Evolutionary conservation across 371 early-diverging fungal genomes (phyloP).

Genomic region (Zopfochytrium polystomum): DNA sequence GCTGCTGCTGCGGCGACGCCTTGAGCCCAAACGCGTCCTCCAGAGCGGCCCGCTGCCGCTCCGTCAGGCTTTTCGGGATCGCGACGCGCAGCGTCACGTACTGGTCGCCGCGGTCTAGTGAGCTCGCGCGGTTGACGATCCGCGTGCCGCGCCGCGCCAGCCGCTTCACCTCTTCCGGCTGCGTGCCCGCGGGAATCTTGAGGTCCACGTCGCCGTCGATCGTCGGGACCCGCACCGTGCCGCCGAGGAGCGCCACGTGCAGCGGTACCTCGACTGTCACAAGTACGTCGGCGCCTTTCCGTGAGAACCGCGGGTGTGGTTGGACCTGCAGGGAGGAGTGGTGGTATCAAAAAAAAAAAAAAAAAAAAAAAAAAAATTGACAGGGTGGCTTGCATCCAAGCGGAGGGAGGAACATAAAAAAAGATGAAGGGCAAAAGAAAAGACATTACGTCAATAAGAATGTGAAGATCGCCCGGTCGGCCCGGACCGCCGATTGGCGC

Average conservation of each 20-base stretch:
- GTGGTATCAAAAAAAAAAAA: conserved; percentile 12
- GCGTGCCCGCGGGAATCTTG: conserved; percentile 76
- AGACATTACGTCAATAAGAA: conserved; percentile 61
- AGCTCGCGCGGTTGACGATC: conserved; percentile 21
- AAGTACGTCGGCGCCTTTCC: conserved; percentile 75
- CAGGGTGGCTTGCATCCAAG: too few relatives aligned
- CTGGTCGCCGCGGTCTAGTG: conserved; percentile 72
- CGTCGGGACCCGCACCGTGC: conserved; percentile 79
- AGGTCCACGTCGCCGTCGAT: conserved; percentile 91
- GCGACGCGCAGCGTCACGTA: conserved; percentile 74
- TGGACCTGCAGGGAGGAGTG: too few relatives aligned
- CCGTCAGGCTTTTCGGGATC: conserved; percentile 59
- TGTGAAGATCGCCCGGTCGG: conserved; percentile 76
- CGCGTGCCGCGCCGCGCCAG: conserved; percentile 71
- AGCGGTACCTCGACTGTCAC: conserved; percentile 74
- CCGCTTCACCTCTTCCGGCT: conserved; percentile 78
- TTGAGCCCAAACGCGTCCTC: conserved; percentile 41
- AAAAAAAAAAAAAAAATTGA: background rate
- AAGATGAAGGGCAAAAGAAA: background rate
- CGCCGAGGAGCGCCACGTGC: conserved; percentile 82
- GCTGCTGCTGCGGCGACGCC: background rate
- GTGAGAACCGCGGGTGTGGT: conserved; percentile 69
- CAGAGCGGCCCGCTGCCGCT: conserved; percentile 31
- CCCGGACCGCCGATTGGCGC: conserved; percentile 74
- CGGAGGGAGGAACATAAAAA: too few relatives aligned